Evolutionary conservation across 345 rosid genomes (phyloP).

Genomic region (Eucalyptus decipiens): DNA sequence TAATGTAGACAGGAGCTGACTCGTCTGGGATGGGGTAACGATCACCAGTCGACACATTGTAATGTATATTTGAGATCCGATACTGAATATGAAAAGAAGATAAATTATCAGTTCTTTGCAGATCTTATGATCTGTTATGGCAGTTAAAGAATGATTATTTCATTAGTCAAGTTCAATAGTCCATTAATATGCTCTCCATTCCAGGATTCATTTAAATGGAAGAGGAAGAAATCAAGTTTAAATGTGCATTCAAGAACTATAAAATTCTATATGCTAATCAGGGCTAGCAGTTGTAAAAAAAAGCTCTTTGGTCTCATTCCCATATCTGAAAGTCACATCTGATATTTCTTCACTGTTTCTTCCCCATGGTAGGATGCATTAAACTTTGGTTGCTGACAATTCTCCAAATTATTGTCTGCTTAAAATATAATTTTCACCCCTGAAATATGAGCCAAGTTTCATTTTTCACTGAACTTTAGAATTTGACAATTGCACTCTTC

Average conservation of each 20-base stretch:
- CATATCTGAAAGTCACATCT: background rate
- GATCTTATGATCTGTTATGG: background rate
- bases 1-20: constrained; percentile 82
- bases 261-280: background rate
- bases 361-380: background rate
- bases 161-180: background rate
- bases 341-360: background rate
- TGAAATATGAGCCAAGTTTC: background rate
- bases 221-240: background rate
- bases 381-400: background rate
- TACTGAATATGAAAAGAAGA: constrained; percentile 28
- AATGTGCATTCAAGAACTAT: background rate
- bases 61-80: constrained; percentile 71
- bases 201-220: background rate
- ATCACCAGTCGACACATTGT: constrained; percentile 60
- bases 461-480: background rate
- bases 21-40: constrained; percentile 55
- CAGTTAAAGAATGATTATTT: background rate
- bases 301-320: background rate
- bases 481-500: background rate
- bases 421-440: background rate
- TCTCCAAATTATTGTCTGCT: background rate
- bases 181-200: background rate
- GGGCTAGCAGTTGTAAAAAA: background rate
- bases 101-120: background rate